Percentiles rank a stretch among this genome's conserved stretches.
phyloP scores from a whole-genome alignment of 106 monocot genomes.

The Allium sativum region DNA sequence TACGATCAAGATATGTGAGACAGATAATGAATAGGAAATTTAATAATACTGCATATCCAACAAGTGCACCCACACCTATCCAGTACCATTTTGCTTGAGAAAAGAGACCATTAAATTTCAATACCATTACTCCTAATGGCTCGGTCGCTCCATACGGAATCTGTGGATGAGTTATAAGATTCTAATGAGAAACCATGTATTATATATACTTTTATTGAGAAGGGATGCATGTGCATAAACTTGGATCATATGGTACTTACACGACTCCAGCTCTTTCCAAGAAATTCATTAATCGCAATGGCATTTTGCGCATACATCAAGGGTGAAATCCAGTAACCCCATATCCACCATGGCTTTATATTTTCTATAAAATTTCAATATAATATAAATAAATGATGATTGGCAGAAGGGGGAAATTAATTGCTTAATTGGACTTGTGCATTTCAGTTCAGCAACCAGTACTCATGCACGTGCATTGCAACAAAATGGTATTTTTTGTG shows the following conservation, averaged over 20 bases:
- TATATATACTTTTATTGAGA: not conserved
- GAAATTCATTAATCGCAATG: slow-evolving; percentile 46
- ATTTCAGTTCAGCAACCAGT: not conserved
- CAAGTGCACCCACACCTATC: slow-evolving; percentile 43
- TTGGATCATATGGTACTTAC: slow-evolving; percentile 9
- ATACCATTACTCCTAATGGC: slow-evolving; percentile 25
- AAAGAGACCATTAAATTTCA: slow-evolving; percentile 45
- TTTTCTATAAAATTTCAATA: slow-evolving; percentile 59
- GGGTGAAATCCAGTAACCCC: slow-evolving; percentile 74
- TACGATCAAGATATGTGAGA: slow-evolving; percentile 43
- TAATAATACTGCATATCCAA: slow-evolving; percentile 47
- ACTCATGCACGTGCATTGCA: no score
- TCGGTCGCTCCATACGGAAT: slow-evolving; percentile 13
- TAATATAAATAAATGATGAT: slow-evolving; percentile 5
- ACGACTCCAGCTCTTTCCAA: slow-evolving; percentile 47
- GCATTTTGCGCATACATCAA: slow-evolving; percentile 65
- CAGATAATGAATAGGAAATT: slow-evolving; percentile 30
- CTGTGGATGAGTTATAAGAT: slow-evolving; percentile 7
- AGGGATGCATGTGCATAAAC: not conserved
- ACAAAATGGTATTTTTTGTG: no score
- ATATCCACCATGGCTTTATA: slow-evolving; percentile 64
- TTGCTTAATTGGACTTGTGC: not conserved
- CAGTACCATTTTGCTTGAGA: slow-evolving; percentile 68
- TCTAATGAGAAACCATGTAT: no score
- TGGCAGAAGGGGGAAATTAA: not conserved